Percentiles rank a stretch among this genome's conserved stretches.
Evolutionary conservation across 257 asterid species (phyloP).

Genomic region (Oldenlandia corymbosa): DNA sequence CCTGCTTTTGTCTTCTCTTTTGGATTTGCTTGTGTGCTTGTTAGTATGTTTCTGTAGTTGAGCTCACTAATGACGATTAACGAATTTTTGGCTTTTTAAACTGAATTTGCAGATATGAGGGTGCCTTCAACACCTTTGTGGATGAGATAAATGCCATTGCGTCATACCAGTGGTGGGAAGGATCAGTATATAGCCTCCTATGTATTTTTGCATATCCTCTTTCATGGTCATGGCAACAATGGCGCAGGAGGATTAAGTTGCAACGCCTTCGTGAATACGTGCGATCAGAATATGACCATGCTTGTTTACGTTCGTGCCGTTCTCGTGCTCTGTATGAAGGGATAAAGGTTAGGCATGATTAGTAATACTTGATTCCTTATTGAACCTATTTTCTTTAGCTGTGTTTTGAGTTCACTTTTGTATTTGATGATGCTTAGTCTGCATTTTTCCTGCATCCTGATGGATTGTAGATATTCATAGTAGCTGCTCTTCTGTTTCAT

Average conservation of each 20-base stretch:
- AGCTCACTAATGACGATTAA: not conserved
- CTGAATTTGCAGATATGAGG: constrained; percentile 70
- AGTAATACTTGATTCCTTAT: not conserved
- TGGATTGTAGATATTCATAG: not conserved
- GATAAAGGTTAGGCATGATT: constrained; percentile 75
- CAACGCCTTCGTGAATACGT: constrained; percentile 92
- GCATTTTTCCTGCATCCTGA: too few species aligned
- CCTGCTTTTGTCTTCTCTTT: not conserved
- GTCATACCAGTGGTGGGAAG: constrained; percentile 99
- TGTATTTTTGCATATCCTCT: constrained; percentile 87
- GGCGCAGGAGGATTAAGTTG: constrained; percentile 87
- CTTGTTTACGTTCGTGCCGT: constrained; percentile 98
- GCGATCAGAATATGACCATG: constrained; percentile 94
- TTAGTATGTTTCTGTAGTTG: not conserved
- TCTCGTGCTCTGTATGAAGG: constrained; percentile 99
- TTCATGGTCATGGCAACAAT: constrained; percentile 99
- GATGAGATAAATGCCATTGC: constrained; percentile 92
- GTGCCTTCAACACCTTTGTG: constrained; percentile 81
- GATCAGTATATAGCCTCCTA: constrained; percentile 76
- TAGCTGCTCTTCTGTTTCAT: not conserved
- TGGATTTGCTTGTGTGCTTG: not conserved
- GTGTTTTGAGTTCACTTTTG: not conserved
- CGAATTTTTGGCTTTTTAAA: not conserved
- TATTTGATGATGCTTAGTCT: not conserved
- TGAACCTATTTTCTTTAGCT: not conserved